A percentile compares a stretch with the other conserved stretches of the same genome.
Evolutionary conservation across 164 flowering plant species (phyloP).

Genomic region (Vitis labrusca): DNA sequence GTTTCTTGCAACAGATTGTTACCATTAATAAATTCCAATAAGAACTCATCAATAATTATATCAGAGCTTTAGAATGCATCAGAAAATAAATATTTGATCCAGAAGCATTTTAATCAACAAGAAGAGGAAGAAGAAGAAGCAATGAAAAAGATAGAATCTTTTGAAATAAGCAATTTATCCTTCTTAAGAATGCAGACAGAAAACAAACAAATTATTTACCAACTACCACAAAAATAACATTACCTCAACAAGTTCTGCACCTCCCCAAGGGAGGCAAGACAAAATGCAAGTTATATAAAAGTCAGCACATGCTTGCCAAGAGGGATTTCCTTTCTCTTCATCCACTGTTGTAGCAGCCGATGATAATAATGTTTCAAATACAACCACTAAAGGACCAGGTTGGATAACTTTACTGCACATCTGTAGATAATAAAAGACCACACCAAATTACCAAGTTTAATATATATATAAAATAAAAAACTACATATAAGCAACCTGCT

Average conservation of each 20-base stretch:
- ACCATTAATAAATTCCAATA: too few relatives aligned
- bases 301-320: conserved; percentile 97
- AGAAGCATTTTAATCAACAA: too few relatives aligned
- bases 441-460: background rate
- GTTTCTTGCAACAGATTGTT: too few relatives aligned
- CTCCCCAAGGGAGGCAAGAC: conserved; percentile 98
- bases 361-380: conserved; percentile 82
- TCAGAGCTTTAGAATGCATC: too few relatives aligned
- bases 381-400: conserved; percentile 70
- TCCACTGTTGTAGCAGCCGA: conserved; percentile 95
- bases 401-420: conserved; percentile 92
- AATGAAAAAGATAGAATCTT: background rate
- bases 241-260: conserved; percentile 89
- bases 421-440: conserved; percentile 32
- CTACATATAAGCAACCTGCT: background rate
- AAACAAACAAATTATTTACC: background rate
- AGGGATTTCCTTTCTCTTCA: conserved; percentile 97
- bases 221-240: conserved; percentile 2
- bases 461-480: background rate
- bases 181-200: too few relatives aligned
- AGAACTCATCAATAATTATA: too few relatives aligned
- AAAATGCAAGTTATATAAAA: conserved; percentile 85
- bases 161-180: background rate
- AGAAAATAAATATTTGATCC: too few relatives aligned
- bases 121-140: background rate